These are phyloP conservation scores for Zasmidium angulare DNA, from an alignment of 2,329 filamentous ascomycete species.

Conservation along the genomic window DNA sequence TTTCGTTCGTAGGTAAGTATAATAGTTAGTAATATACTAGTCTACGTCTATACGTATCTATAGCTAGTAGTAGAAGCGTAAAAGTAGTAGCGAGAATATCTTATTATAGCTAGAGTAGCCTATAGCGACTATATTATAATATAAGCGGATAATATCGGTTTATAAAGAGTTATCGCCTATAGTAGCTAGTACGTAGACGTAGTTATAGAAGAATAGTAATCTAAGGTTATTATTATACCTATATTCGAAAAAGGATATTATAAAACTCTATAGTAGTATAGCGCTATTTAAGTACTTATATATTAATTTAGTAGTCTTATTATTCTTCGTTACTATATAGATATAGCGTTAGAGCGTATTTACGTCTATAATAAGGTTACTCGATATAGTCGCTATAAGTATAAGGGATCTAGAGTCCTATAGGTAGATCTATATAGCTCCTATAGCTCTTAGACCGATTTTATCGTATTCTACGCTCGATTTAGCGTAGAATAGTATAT, in stretches of 20 bases:
- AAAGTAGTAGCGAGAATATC: not conserved
- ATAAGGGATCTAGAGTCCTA: too few relatives aligned
- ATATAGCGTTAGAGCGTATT: too few relatives aligned
- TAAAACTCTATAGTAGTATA: not conserved
- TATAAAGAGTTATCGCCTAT: not conserved
- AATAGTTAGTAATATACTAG: not conserved
- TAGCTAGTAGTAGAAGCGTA: not conserved
- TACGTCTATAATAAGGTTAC: too few relatives aligned
- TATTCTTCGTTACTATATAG: too few relatives aligned
- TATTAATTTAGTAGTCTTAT: too few relatives aligned
- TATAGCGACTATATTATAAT: not conserved
- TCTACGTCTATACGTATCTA: not conserved
- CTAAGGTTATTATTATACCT: too few relatives aligned
- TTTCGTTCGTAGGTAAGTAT: not conserved
- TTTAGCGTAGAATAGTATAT: too few relatives aligned
- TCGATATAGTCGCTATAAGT: too few relatives aligned
- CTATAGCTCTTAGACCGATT: not conserved
- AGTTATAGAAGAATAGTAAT: not conserved
- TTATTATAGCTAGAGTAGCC: not conserved
- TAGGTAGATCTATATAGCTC: too few relatives aligned
- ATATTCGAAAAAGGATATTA: too few relatives aligned
- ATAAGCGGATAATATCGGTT: not conserved
- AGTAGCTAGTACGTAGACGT: not conserved
- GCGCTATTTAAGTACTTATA: not conserved
- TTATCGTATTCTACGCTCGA: not conserved